These are phyloP conservation scores for Crithidia mellificae DNA, from an alignment of 208 protist species.

Conservation along the genomic window DNA sequence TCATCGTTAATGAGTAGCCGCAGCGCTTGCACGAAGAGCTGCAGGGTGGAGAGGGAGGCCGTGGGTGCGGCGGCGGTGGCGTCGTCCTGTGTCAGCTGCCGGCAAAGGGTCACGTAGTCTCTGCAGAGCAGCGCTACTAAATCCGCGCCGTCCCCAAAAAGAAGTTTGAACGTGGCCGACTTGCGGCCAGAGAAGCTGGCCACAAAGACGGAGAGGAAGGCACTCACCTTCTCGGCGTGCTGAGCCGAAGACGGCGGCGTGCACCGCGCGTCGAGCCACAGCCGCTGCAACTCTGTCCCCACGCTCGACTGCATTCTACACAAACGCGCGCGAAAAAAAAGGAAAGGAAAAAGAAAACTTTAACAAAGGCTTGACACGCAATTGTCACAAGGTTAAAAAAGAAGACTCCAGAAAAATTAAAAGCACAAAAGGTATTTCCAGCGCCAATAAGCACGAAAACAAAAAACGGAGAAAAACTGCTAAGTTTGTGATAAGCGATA, in stretches of 20 bases:
- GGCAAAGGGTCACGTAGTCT: constrained; percentile 22
- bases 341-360: neutral
- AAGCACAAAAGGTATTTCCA: too few relatives aligned
- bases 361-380: too few relatives aligned
- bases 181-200: constrained; percentile 32
- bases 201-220: constrained; percentile 45
- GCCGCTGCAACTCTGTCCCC: constrained; percentile 36
- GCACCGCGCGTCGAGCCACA: constrained; percentile 60
- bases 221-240: constrained; percentile 37
- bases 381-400: too few relatives aligned
- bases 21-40: constrained; percentile 27
- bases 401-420: too few relatives aligned
- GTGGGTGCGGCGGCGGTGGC: neutral
- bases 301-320: constrained; percentile 4
- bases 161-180: constrained; percentile 31
- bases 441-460: too few relatives aligned
- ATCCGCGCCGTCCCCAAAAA: constrained; percentile 46
- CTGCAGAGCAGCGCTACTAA: constrained; percentile 36
- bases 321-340: neutral
- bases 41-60: constrained; percentile 19
- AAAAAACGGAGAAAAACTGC: neutral
- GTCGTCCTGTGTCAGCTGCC: constrained; percentile 1
- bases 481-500: neutral
- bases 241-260: constrained; percentile 27
- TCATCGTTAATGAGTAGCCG: constrained; percentile 22